Percentiles rank a stretch among this genome's conserved stretches.
Evolutionary conservation across 1,284 basidiomycete genomes (phyloP).

Genomic region (Kwoniella shivajii): DNA sequence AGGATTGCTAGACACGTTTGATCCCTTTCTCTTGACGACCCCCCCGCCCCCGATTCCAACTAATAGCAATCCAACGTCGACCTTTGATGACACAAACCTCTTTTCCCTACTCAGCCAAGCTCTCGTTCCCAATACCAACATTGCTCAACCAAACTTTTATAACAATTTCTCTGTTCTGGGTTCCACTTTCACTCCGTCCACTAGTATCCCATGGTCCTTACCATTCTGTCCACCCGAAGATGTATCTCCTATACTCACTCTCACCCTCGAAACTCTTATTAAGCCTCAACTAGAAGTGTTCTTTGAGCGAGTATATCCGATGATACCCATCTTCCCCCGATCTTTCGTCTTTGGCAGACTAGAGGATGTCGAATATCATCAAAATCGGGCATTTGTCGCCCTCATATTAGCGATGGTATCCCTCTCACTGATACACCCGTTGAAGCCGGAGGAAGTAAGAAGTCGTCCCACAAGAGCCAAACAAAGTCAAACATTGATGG

Average conservation of each 20-base stretch:
- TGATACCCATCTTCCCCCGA: conserved; percentile 36
- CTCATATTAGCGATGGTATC: conserved; percentile 32
- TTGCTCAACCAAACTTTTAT: neutral
- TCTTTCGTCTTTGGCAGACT: neutral
- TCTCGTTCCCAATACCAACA: neutral
- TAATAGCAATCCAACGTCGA: neutral
- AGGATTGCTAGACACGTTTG: neutral
- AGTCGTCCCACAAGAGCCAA: conserved; percentile 13
- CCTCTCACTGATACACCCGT: conserved; percentile 33
- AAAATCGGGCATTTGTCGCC: conserved; percentile 22
- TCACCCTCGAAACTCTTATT: conserved; percentile 33
- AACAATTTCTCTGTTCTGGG: neutral
- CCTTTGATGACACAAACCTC: neutral
- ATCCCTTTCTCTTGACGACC: neutral
- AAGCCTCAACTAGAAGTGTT: conserved; percentile 33
- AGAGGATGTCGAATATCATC: conserved; percentile 6
- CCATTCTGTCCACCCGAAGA: conserved; percentile 20
- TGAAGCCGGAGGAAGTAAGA: conserved; percentile 23
- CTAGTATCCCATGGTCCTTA: conserved; percentile 5
- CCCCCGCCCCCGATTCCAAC: neutral
- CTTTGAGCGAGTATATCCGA: conserved; percentile 32
- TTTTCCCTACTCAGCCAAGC: neutral
- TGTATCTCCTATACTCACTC: conserved; percentile 28
- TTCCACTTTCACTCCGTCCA: neutral
- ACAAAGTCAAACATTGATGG: conserved; percentile 31